Base-by-base conservation (phyloP, 2,329 filamentous ascomycete species). In the Fusarium sp. region DNA sequence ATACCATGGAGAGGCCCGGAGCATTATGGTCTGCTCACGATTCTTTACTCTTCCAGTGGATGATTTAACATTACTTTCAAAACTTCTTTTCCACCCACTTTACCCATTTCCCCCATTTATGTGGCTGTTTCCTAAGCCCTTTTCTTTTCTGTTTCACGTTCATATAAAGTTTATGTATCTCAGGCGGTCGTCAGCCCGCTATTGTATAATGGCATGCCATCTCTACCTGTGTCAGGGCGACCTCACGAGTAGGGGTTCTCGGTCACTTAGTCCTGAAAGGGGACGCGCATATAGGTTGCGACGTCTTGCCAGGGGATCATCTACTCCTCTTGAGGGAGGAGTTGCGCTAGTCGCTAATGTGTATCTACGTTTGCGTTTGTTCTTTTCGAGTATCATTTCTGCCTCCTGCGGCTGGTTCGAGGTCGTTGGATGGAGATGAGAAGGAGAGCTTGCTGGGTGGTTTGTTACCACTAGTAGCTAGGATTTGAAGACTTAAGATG, bases 291-390 rank as follows among this genome's bases (percentile, higher is more conserved):
- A 65, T 44, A 57, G 56, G 59, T 62, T 48, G 61, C 59, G 70
- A 57, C 45, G 56, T 50, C 56, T 58, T 58, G 56, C 56, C 51
- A 38, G 55, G 61, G 50, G 56, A 54, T 48, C 51, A 58, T 45
- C 34, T 62, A 50, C 30, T 59, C 48, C 49, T 49, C 43, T 19
- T 39, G 10, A 12, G 30, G 30, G 21, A 48, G 54, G 61, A 62
- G 57, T 63, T 66, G 70, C 64, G 69, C 66, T 69, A 72, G 68
- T 72, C 68, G 72, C 68, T 67, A 72, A 74, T 70, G 71, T 74
- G 63, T 72, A 74, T 72, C 67, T 73, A 69, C 45, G 58, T 63
- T 72, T 59, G 52, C 46, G 57, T 58, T 54, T 67, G 40, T 68
- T 55, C 51, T 63, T 73, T 68, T 69, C 64, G 60, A 65, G 68